These are phyloP conservation scores for Quercus tomentella DNA, from an alignment of 331 rosid species.

Conservation along the genomic window DNA sequence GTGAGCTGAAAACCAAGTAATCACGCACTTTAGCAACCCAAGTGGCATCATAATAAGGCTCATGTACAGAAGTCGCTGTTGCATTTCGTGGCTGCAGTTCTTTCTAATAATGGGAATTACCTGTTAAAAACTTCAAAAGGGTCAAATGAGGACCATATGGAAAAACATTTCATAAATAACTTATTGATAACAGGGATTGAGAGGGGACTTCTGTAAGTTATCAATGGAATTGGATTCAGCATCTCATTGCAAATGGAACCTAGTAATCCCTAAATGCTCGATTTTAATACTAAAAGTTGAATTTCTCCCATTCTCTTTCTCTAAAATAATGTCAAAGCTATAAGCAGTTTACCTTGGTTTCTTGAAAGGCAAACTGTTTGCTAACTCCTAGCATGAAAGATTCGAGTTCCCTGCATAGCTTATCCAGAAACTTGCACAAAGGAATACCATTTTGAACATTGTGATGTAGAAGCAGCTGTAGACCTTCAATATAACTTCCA, in stretches of 20 bases:
- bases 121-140: constrained; percentile 40
- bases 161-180: constrained; percentile 10
- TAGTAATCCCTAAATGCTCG: background rate
- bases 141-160: constrained; percentile 27
- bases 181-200: constrained; percentile 8
- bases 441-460: constrained; percentile 35
- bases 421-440: constrained; percentile 44
- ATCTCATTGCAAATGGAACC: background rate
- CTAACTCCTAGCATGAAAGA: constrained; percentile 46
- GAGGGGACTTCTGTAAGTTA: background rate
- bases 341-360: constrained; percentile 57
- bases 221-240: background rate
- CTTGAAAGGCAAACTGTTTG: constrained; percentile 65
- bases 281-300: background rate
- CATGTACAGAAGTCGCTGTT: constrained; percentile 62
- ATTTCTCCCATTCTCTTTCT: constrained; percentile 8
- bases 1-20: constrained; percentile 80
- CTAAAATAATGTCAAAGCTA: background rate
- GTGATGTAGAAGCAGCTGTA: constrained; percentile 53
- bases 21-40: constrained; percentile 70
- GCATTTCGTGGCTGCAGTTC: constrained; percentile 51
- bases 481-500: constrained; percentile 52
- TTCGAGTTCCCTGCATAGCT: constrained; percentile 68
- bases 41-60: constrained; percentile 86
- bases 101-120: constrained; percentile 63